These are phyloP conservation scores for Colletotrichum cuscutae DNA, from an alignment of 2,329 filamentous ascomycete species.

Conservation along the genomic window DNA sequence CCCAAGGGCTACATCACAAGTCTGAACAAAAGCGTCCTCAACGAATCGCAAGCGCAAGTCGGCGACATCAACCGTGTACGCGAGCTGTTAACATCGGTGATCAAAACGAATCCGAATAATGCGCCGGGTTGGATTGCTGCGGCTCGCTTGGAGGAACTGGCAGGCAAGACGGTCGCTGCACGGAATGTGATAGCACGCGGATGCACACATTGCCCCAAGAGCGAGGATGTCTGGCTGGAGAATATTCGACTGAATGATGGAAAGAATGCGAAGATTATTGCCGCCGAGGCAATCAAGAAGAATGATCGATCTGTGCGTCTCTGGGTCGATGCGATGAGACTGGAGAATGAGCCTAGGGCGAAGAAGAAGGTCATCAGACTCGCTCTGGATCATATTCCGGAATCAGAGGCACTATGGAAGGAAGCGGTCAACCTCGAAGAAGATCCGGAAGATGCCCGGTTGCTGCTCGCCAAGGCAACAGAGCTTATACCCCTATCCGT, in stretches of 20 bases:
- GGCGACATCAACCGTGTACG: constrained; percentile 96
- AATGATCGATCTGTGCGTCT: constrained; percentile 89
- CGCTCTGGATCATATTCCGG: constrained; percentile 90
- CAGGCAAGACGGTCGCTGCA: constrained; percentile 90
- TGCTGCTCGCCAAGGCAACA: constrained; percentile 93
- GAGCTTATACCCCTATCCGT: constrained; percentile 94
- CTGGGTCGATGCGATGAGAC: constrained; percentile 95
- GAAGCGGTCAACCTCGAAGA: constrained; percentile 96
- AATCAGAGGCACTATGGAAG: constrained; percentile 98
- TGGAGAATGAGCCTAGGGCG: constrained; percentile 83
- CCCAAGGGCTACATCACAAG: constrained; percentile 96
- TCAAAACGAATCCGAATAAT: constrained; percentile 96
- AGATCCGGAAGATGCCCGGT: constrained; percentile 84
- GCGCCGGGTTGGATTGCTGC: constrained; percentile 96
- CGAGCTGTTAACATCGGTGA: constrained; percentile 93
- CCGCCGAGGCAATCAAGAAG: constrained; percentile 89
- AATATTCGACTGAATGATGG: constrained; percentile 93
- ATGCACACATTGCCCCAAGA: constrained; percentile 91
- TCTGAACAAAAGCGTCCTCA: constrained; percentile 82
- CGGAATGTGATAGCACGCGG: constrained; percentile 89
- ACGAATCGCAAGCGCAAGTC: constrained; percentile 83
- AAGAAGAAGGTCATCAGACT: constrained; percentile 94
- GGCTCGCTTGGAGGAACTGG: constrained; percentile 89
- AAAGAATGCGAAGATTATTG: constrained; percentile 95
- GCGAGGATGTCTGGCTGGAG: constrained; percentile 95